Evolutionary conservation across 345 rosid genomes (phyloP).

Genomic region (Murraya paniculata): DNA sequence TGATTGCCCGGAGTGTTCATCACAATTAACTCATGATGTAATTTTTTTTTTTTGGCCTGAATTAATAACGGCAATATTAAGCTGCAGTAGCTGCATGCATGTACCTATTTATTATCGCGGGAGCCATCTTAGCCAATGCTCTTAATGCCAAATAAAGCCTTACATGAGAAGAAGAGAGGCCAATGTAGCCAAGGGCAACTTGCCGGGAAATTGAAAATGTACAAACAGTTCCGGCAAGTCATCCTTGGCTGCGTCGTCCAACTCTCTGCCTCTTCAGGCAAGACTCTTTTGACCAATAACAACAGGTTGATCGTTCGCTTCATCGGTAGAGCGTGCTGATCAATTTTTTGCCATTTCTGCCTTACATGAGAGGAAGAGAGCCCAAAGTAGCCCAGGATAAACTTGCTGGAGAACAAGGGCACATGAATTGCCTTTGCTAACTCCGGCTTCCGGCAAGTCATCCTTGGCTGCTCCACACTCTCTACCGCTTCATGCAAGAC

Average conservation of each 20-base stretch:
- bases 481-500: conserved; percentile 22
- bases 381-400: conserved; percentile 25
- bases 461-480: conserved; percentile 20
- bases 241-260: conserved; percentile 28
- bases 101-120: not conserved
- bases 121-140: not conserved
- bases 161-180: conserved; percentile 24
- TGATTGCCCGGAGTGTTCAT: not conserved
- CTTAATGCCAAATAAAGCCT: conserved; percentile 16
- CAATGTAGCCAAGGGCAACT: conserved; percentile 31
- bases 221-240: conserved; percentile 26
- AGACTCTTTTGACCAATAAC: not conserved
- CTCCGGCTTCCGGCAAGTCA: conserved; percentile 30
- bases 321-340: too few species aligned
- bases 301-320: not conserved
- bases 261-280: conserved; percentile 17
- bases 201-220: conserved; percentile 12
- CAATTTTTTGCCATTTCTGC: conserved; percentile 1
- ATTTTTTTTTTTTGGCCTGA: too few species aligned
- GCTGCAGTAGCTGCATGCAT: not conserved
- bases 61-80: not conserved
- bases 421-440: not conserved
- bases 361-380: conserved; percentile 28
- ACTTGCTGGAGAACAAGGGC: conserved; percentile 16
- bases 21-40: not conserved